These are phyloP conservation scores for Vachellia collinsii DNA, from an alignment of 306 rosid species.

Conservation along the genomic window DNA sequence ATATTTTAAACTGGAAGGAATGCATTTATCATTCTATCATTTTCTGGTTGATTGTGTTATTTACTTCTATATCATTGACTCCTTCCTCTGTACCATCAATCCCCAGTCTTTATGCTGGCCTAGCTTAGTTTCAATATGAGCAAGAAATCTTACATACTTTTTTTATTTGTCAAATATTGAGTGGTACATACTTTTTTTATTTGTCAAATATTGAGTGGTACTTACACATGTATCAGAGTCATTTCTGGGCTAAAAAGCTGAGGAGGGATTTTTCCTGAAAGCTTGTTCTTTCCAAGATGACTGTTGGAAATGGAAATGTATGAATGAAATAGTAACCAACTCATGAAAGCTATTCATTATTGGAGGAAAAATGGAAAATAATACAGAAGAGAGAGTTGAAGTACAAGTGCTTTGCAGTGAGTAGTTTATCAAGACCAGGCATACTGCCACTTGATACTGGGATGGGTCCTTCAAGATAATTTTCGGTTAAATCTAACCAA, in stretches of 20 bases:
- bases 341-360: background rate
- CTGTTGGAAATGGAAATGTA: slow-evolving; percentile 33
- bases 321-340: background rate
- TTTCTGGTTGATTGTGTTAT: background rate
- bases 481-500: slow-evolving; percentile 45
- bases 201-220: background rate
- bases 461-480: slow-evolving; percentile 37
- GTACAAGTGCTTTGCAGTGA: slow-evolving; percentile 39
- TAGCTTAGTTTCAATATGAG: background rate
- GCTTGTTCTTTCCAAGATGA: slow-evolving; percentile 57
- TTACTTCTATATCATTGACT: background rate
- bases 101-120: background rate
- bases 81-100: background rate
- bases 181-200: background rate
- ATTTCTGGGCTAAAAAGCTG: slow-evolving; percentile 49
- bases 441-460: slow-evolving; percentile 36
- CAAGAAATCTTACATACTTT: background rate
- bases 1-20: too few relatives aligned
- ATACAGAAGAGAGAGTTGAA: slow-evolving; percentile 16
- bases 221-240: slow-evolving; percentile 63
- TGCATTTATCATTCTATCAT: background rate
- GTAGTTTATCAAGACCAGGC: slow-evolving; percentile 45
- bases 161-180: background rate
- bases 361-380: slow-evolving; percentile 5
- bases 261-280: slow-evolving; percentile 49